phyloP scores from a whole-genome alignment of 2,329 filamentous ascomycete genomes.

The Paecilomyces variotii region DNA sequence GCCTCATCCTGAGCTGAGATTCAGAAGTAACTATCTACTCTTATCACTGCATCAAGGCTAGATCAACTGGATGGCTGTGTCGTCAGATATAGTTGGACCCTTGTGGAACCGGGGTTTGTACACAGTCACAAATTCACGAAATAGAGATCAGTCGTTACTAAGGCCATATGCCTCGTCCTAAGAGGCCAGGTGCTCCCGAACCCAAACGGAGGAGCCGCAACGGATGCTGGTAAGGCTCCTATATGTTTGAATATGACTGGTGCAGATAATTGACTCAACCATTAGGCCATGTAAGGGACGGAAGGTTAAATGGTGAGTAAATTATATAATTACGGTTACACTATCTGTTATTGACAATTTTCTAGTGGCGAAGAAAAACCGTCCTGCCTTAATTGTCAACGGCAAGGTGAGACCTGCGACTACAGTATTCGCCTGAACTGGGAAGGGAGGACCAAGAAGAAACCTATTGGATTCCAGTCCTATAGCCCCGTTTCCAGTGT shows the following conservation, averaged over 20 bases:
- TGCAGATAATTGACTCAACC: not conserved
- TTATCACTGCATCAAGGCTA: not conserved
- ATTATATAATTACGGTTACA: not conserved
- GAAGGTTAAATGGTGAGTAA: slow-evolving; percentile 63
- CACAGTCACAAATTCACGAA: not conserved
- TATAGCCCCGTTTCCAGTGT: not conserved
- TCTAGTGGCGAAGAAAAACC: slow-evolving; percentile 66
- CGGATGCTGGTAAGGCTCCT: slow-evolving; percentile 54
- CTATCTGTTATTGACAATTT: not conserved
- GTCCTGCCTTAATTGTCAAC: slow-evolving; percentile 62
- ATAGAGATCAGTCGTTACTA: not conserved
- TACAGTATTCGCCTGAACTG: slow-evolving; percentile 76
- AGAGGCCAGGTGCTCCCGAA: slow-evolving; percentile 55
- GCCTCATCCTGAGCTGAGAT: not conserved
- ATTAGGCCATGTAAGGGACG: slow-evolving; percentile 68
- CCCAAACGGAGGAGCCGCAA: slow-evolving; percentile 61
- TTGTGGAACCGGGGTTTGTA: not conserved
- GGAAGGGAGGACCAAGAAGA: slow-evolving; percentile 62
- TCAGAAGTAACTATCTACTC: not conserved
- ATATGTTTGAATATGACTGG: slow-evolving; percentile 1
- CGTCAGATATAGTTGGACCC: not conserved
- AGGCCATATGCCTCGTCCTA: slow-evolving; percentile 55
- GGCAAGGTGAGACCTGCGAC: slow-evolving; percentile 65
- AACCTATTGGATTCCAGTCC: not conserved
- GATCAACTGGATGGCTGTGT: not conserved